phyloP scores from a whole-genome alignment of 2,329 filamentous ascomycete species.

The Fusarium concolor region DNA sequence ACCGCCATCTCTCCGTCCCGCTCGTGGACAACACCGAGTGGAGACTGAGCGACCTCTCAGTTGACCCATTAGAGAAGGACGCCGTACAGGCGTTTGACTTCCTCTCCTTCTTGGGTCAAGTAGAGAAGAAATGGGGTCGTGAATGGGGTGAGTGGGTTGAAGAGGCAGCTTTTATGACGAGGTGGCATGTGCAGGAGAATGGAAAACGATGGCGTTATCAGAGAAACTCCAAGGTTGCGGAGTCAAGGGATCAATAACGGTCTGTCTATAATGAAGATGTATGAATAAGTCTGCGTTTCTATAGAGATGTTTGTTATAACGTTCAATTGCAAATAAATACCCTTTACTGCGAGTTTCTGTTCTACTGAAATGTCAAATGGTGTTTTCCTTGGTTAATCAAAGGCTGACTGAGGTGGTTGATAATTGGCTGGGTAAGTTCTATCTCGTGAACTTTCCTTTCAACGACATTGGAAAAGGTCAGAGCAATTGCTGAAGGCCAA shows the following conservation, averaged over 20 bases:
- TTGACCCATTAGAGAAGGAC: constrained; percentile 45
- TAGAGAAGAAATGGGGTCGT: constrained; percentile 43
- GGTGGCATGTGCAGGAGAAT: constrained; percentile 53
- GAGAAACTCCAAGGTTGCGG: constrained; percentile 5
- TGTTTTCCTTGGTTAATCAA: too few species aligned
- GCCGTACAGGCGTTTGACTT: constrained; percentile 45
- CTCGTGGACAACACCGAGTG: constrained; percentile 50
- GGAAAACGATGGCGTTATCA: constrained; percentile 50
- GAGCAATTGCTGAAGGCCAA: too few species aligned
- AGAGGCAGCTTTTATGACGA: constrained; percentile 48
- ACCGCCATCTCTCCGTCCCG: constrained; percentile 48
- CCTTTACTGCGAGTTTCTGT: neutral
- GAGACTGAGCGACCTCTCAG: constrained; percentile 47
- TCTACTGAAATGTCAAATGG: too few species aligned
- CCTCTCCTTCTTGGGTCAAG: constrained; percentile 34
- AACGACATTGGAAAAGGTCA: too few species aligned
- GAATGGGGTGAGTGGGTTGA: constrained; percentile 49
- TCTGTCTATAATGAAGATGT: constrained; percentile 4
- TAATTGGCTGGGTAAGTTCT: too few species aligned
- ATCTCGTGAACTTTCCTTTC: too few species aligned
- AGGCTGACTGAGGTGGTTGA: too few species aligned
- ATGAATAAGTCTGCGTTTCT: constrained; percentile 5
- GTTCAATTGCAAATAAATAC: neutral
- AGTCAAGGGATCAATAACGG: constrained; percentile 8
- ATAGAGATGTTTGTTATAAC: neutral